Conservation (phyloP, 192 early-diverging fungal species). For the Chytriomyces hyalinus region DNA sequence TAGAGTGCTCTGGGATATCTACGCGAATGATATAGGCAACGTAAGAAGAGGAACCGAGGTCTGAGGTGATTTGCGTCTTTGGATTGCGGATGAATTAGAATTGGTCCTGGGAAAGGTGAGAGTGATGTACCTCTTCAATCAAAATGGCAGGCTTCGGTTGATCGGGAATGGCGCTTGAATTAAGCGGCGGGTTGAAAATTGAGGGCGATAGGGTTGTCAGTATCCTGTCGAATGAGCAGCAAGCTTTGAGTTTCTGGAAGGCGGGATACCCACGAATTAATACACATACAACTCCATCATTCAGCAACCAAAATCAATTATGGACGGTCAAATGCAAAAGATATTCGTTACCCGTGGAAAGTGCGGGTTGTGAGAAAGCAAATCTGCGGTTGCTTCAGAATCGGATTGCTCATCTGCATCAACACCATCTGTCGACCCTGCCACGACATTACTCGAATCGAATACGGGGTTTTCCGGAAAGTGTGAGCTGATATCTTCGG, state of each 20-base stretch:
- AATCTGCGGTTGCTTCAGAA: too few relatives aligned
- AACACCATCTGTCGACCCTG: too few relatives aligned
- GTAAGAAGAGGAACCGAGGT: conserved; percentile 49
- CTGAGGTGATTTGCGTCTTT: conserved; percentile 48
- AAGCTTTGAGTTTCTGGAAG: conserved; percentile 4
- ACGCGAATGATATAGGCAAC: conserved; percentile 64
- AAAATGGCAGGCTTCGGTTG: conserved; percentile 45
- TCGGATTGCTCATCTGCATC: too few relatives aligned
- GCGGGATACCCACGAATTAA: background rate
- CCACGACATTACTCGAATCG: too few relatives aligned
- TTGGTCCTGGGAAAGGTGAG: background rate
- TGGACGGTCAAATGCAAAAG: background rate
- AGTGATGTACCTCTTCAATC: conserved; percentile 44
- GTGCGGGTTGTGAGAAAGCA: background rate
- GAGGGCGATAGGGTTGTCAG: background rate
- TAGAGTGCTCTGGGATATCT: conserved; percentile 34
- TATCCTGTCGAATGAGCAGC: conserved; percentile 19
- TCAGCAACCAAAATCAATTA: background rate
- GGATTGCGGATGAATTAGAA: background rate
- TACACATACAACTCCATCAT: too few relatives aligned
- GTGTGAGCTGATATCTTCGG: too few relatives aligned
- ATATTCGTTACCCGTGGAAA: background rate
- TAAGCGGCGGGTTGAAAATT: conserved; percentile 24
- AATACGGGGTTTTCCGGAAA: too few relatives aligned
- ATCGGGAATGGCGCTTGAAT: conserved; percentile 1